Base-by-base conservation (phyloP, 106 monocot genomes). In the Dactylorhiza incarnata region DNA sequence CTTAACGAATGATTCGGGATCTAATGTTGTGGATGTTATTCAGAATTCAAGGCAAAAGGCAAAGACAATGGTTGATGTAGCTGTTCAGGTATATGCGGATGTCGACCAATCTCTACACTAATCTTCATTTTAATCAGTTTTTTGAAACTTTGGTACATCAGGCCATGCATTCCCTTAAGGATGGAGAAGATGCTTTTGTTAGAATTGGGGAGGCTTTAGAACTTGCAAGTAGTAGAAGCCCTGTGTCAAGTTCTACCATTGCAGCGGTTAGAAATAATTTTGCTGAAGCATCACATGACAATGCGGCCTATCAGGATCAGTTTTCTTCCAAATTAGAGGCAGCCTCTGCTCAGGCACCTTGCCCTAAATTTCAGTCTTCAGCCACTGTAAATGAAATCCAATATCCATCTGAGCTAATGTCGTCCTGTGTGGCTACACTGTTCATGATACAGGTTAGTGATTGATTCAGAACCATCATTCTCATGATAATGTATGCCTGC, bases 401-500 rank as follows among this genome's bases (percentile, higher is more conserved):
- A 19, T 71, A 86, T 74, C 96, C 96, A 26, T 81, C 84, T 14
- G 96, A 97, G 45, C 74, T 97, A 26, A 91, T 93, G 13, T 87
- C 90, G 20, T 85, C 93, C 0, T 93, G 96, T 77, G 89, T 97
- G 4, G 80, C 93, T 47, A 89, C 89, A 19, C 46, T 93, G 63
- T 76, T 90, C 68, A 93, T 93, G 93, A 93, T 97, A 82, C 87
- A 96, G 92, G 95, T 96, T 77, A 79, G 14, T 48, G 79, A 12
- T 45, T 24, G 19, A 68, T 44, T 67, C 22, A 53, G 4, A 16
- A 53, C 52, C 20, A 59, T 59, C 59, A 59, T 59, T 25, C 11
- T 63, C 25, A 25, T 25, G n/a, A n/a, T n/a, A n/a, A n/a, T n/a
- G n/a, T n/a, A n/a, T n/a, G n/a, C n/a, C n/a, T 37, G 37, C 37